phyloP scores from a whole-genome alignment of 2,329 filamentous ascomycete species.

The Pseudogymnoascus sp. region DNA sequence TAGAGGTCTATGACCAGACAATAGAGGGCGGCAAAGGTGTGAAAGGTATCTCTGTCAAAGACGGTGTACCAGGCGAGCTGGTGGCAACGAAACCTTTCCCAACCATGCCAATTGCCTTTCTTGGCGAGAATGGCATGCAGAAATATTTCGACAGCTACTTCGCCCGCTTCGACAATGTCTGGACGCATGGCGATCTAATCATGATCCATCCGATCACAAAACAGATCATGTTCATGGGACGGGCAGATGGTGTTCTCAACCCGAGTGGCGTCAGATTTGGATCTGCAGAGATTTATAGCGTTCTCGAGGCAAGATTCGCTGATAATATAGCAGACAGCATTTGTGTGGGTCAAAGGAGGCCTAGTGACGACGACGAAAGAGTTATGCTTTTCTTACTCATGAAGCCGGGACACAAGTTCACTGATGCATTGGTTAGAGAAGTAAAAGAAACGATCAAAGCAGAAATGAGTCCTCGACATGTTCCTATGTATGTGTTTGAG shows the following conservation, averaged over 20 bases:
- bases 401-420: slow-evolving; percentile 40
- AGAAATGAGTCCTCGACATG: too few relatives aligned
- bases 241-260: slow-evolving; percentile 74
- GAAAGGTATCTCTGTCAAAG: too few relatives aligned
- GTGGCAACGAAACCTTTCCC: too few relatives aligned
- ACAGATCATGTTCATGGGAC: slow-evolving; percentile 58
- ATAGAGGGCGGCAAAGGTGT: too few relatives aligned
- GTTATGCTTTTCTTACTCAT: slow-evolving; percentile 55
- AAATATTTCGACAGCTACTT: too few relatives aligned
- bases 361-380: slow-evolving; percentile 48
- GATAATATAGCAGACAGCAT: slow-evolving; percentile 40
- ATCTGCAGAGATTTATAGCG: slow-evolving; percentile 70
- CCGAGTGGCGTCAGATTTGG: slow-evolving; percentile 74
- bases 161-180: slow-evolving; percentile 45
- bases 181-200: slow-evolving; percentile 80
- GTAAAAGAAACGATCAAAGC: too few relatives aligned
- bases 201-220: slow-evolving; percentile 61
- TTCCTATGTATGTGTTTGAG: too few relatives aligned
- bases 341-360: slow-evolving; percentile 70
- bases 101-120: too few relatives aligned
- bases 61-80: too few relatives aligned
- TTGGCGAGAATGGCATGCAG: too few relatives aligned
- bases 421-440: too few relatives aligned
- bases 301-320: slow-evolving; percentile 53
- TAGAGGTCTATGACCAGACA: too few relatives aligned